Evolutionary conservation across 192 early-diverging fungal genomes (phyloP).

Genomic region (Backusella tarrabulga): DNA sequence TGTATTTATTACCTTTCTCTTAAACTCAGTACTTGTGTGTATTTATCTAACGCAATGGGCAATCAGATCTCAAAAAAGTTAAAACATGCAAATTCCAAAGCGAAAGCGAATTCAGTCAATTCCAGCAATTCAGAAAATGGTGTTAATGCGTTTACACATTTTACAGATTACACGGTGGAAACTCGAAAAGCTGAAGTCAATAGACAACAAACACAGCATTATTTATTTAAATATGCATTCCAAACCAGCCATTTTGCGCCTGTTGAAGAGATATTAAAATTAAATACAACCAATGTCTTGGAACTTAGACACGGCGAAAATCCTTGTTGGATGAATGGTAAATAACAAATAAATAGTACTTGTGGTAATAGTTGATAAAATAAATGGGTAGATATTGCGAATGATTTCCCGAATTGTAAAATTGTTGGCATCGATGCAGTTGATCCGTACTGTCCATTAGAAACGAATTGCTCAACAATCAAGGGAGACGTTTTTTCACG

Average conservation of each 20-base stretch:
- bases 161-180: background rate
- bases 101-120: background rate
- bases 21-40: background rate
- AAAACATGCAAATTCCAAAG: background rate
- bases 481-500: slow-evolving; percentile 1
- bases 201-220: slow-evolving; percentile 18
- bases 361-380: background rate
- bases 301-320: slow-evolving; percentile 20
- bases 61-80: slow-evolving; percentile 17
- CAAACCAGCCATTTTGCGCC: slow-evolving; percentile 21
- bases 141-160: background rate
- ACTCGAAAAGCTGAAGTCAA: background rate
- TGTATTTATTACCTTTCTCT: background rate
- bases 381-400: slow-evolving; percentile 20
- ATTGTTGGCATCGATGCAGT: slow-evolving; percentile 15
- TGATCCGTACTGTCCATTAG: background rate
- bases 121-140: background rate
- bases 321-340: slow-evolving; percentile 23
- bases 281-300: background rate
- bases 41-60: slow-evolving; percentile 6
- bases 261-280: slow-evolving; percentile 1
- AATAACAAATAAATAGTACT: background rate
- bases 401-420: slow-evolving; percentile 18
- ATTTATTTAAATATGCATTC: slow-evolving; percentile 27
- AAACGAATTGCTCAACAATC: background rate